These are phyloP conservation scores for Nemania sp. DNA, from an alignment of 2,329 filamentous ascomycete species.

Conservation along the genomic window DNA sequence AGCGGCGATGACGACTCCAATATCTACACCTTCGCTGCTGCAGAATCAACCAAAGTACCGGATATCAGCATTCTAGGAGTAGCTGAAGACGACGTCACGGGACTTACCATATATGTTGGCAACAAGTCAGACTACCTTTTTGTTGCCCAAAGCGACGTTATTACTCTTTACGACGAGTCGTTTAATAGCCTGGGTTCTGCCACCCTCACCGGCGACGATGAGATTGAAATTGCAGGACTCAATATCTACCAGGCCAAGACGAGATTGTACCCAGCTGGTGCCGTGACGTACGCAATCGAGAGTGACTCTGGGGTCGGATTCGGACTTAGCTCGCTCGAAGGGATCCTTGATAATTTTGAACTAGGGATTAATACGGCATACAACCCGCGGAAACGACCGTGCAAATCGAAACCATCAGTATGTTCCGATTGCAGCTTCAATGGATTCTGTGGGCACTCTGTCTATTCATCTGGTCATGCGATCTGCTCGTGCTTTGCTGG, in stretches of 20 bases:
- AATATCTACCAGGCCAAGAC: conserved; percentile 47
- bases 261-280: conserved; percentile 44
- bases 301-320: conserved; percentile 47
- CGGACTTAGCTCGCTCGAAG: conserved; percentile 46
- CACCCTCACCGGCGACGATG: conserved; percentile 45
- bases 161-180: conserved; percentile 46
- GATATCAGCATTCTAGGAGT: conserved; percentile 45
- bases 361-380: conserved; percentile 46
- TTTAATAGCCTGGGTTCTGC: conserved; percentile 45
- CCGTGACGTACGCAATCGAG: conserved; percentile 48
- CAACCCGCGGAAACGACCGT: conserved; percentile 40
- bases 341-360: conserved; percentile 40
- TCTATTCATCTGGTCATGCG: background rate
- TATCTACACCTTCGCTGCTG: conserved; percentile 46
- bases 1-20: conserved; percentile 45
- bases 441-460: conserved; percentile 44
- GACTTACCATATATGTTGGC: conserved; percentile 48
- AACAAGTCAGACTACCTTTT: conserved; percentile 46
- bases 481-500: conserved; percentile 51
- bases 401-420: conserved; percentile 38
- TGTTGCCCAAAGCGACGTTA: conserved; percentile 44
- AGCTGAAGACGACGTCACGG: conserved; percentile 46
- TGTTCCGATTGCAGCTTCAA: conserved; percentile 43
- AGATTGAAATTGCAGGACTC: conserved; percentile 49
- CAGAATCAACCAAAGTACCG: conserved; percentile 46